Evolutionary conservation across 208 protist genomes (phyloP), one percentile per base, ranked within the genome.

Genomic region (Blechomonas ayalai): DNA sequence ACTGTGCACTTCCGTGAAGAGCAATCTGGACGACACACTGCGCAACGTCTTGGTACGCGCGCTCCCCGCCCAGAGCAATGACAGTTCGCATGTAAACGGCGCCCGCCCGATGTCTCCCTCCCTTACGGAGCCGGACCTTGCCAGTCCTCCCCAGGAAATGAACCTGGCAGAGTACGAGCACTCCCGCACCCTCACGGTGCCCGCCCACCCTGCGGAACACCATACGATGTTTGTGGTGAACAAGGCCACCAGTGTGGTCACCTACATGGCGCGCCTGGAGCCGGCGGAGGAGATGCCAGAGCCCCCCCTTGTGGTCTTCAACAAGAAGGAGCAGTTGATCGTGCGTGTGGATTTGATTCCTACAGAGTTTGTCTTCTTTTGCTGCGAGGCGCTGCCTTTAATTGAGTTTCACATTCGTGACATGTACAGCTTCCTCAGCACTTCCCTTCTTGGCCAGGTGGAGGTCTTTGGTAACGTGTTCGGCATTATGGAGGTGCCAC

Each of bases 401-500:
- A 79, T 90, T 42, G 70, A 83, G 23, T 80, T 78, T 53, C 68
- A 85, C 49, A 71, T 76, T 24, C 54, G 55, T 15, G 73, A 87
- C 45, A 35, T 82, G 2, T 73, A 82, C 63, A 44, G 42, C n/a
- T 93, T 84, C 41, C 63, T 89, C 26, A 73, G 59, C 42, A 59
- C 36, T 3, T 70, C 63, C 13, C 43, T 93, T 20, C 60, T 93
- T 19, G 76, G 45, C 13, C 65, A 82, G 36, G 48, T 64, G 33
- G 84, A 89, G 57, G 50, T 93, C 18, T 66, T 55, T 43, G 71
- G 74, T 31, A 85, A 93, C 39, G 67, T 82, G 15, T 93, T 93
- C 49, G 84, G 84, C 22, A 59, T 87, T 20, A 44, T 67, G 18
- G 74, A 73, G 48, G 59, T 80, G 24, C 56, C 61, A 8, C 35